Conservation (phyloP, 176 grass and related monocot genomes). For the Thinopyrum elongatum region DNA sequence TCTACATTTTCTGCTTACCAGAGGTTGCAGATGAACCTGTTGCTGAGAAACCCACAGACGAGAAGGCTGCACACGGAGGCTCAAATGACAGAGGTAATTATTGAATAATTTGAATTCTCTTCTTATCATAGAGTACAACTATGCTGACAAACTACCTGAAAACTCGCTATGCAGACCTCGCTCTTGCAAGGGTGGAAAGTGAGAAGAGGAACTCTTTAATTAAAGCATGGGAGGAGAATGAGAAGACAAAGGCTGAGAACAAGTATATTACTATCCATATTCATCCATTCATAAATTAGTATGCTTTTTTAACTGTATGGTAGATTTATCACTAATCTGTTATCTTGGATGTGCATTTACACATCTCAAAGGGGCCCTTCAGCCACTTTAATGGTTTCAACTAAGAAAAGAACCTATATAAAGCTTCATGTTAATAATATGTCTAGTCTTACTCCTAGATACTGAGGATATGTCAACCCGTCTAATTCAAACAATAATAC, state of each 20-base stretch:
- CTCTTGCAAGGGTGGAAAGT: slow-evolving; percentile 75
- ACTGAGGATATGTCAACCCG: background rate
- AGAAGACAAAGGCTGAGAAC: slow-evolving; percentile 89
- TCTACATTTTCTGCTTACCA: slow-evolving; percentile 27
- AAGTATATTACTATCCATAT: slow-evolving; percentile 41
- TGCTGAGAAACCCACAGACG: slow-evolving; percentile 55
- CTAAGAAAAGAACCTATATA: background rate
- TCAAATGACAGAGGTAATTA: slow-evolving; percentile 81
- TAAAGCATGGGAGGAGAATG: slow-evolving; percentile 95
- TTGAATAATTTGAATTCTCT: background rate
- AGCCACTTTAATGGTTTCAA: slow-evolving; percentile 2
- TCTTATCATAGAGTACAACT: background rate
- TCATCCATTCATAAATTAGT: background rate
- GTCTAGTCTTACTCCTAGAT: background rate
- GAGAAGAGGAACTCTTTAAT: slow-evolving; percentile 85
- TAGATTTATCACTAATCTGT: background rate
- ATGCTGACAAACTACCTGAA: slow-evolving; percentile 7
- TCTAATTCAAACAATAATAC: background rate
- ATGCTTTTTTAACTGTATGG: background rate
- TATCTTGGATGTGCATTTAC: background rate
- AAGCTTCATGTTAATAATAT: background rate
- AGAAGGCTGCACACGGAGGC: slow-evolving; percentile 42
- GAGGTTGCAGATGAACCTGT: slow-evolving; percentile 53
- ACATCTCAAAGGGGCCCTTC: background rate
- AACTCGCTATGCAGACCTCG: slow-evolving; percentile 44